A percentile compares a stretch with the other conserved stretches of the same genome.
These are phyloP conservation scores for Ramaria rubella DNA, from an alignment of 768 basidiomycete species.

Conservation along the genomic window DNA sequence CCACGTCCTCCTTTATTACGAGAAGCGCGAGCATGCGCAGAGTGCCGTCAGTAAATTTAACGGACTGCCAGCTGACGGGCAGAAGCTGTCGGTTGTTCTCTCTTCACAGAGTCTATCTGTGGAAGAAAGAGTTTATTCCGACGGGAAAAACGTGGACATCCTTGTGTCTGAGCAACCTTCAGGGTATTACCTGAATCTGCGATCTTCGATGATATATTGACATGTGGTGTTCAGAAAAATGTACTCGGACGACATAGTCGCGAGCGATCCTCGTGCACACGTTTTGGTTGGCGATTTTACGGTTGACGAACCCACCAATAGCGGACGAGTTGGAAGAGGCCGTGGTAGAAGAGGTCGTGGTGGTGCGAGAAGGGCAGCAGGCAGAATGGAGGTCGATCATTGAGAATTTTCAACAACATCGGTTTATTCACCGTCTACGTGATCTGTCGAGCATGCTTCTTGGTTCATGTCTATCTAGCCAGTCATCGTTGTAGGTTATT, in stretches of 20 bases:
- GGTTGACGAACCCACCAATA: background rate
- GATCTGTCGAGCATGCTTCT: too few species aligned
- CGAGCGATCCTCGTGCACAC: conserved; percentile 57
- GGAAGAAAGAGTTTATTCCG: background rate
- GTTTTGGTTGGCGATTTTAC: conserved; percentile 33
- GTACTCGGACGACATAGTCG: conserved; percentile 72
- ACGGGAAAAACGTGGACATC: conserved; percentile 13
- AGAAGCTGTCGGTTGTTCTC: conserved; percentile 19
- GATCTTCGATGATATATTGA: background rate
- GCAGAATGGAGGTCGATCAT: conserved; percentile 7
- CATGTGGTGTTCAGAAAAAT: conserved; percentile 53
- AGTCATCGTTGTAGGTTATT: too few species aligned
- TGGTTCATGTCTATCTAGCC: too few species aligned
- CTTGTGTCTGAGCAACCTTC: background rate
- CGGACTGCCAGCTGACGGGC: conserved; percentile 77
- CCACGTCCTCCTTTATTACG: conserved; percentile 65
- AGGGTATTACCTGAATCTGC: conserved; percentile 5
- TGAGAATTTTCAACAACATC: background rate
- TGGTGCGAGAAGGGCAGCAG: background rate
- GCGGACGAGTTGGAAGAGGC: background rate
- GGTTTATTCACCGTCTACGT: background rate
- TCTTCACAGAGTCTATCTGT: background rate
- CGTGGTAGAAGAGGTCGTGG: background rate
- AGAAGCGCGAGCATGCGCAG: conserved; percentile 51
- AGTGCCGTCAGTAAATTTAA: conserved; percentile 70